Conservation (phyloP, 2,329 filamentous ascomycete genomes). For the Bipolaris bicolor region DNA sequence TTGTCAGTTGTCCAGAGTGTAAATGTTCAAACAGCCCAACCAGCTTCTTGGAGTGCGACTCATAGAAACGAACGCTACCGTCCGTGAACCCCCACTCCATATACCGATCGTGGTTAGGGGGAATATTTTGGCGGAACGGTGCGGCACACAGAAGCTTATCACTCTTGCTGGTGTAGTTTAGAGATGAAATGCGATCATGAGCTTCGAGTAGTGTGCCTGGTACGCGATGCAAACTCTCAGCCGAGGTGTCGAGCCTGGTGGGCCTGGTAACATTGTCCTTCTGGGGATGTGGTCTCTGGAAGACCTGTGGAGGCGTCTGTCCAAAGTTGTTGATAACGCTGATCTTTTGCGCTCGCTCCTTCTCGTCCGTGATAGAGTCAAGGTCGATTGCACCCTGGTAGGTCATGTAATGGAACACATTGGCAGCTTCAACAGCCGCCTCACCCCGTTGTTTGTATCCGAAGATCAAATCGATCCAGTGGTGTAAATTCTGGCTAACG, state of each 20-base stretch:
- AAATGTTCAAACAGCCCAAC: slow-evolving; percentile 92
- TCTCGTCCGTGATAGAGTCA: slow-evolving; percentile 85
- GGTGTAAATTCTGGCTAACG: slow-evolving; percentile 85
- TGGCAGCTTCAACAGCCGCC: slow-evolving; percentile 85
- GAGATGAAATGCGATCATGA: slow-evolving; percentile 77
- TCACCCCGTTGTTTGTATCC: slow-evolving; percentile 93
- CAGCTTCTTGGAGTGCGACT: slow-evolving; percentile 79
- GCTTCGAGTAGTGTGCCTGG: slow-evolving; percentile 78
- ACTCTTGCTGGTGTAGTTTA: slow-evolving; percentile 78
- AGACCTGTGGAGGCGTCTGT: slow-evolving; percentile 95
- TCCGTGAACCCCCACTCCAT: slow-evolving; percentile 97
- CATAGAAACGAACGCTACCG: slow-evolving; percentile 89
- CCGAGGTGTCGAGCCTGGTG: slow-evolving; percentile 76
- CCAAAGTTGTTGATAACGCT: slow-evolving; percentile 99
- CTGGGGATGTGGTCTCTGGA: slow-evolving; percentile 78
- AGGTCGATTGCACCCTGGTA: slow-evolving; percentile 94
- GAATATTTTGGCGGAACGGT: slow-evolving; percentile 84
- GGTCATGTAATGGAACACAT: slow-evolving; percentile 95
- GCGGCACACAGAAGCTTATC: slow-evolving; percentile 85
- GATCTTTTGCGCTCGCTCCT: slow-evolving; percentile 86
- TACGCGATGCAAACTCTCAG: slow-evolving; percentile 76
- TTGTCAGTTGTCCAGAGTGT: slow-evolving; percentile 87
- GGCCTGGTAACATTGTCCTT: slow-evolving; percentile 70
- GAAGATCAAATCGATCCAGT: slow-evolving; percentile 96
- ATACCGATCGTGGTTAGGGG: slow-evolving; percentile 85